These are phyloP conservation scores for Haplographium delicatum DNA, from an alignment of 495 filamentous ascomycete species.

Conservation along the genomic window DNA sequence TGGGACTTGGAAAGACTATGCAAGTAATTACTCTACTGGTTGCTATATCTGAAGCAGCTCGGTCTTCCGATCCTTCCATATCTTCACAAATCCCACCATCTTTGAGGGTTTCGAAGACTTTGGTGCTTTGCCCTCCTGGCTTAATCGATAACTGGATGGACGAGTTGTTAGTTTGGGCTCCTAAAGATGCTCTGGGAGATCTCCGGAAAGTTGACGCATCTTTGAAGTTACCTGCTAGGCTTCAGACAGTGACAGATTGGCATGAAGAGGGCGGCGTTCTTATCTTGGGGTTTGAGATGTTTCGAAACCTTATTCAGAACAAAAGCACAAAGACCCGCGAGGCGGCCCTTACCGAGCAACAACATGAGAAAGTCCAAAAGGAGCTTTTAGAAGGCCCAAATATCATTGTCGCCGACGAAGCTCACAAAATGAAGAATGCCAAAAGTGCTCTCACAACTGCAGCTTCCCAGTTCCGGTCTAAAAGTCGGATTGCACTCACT, in stretches of 20 bases:
- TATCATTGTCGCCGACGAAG: constrained; percentile 85
- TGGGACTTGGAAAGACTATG: constrained; percentile 94
- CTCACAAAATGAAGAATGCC: constrained; percentile 70
- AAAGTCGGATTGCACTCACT: constrained; percentile 76
- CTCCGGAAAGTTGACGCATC: constrained; percentile 43
- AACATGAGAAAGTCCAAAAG: constrained; percentile 35
- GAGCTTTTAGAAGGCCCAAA: constrained; percentile 56
- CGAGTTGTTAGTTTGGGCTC: constrained; percentile 67
- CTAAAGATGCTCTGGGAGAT: constrained; percentile 43
- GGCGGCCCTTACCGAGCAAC: constrained; percentile 27
- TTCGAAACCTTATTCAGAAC: constrained; percentile 35
- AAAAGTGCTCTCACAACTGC: constrained; percentile 44
- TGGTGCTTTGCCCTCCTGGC: constrained; percentile 71
- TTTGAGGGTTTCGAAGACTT: constrained; percentile 55
- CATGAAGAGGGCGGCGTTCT: constrained; percentile 62
- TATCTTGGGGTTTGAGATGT: constrained; percentile 66
- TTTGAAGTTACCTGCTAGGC: constrained; percentile 28
- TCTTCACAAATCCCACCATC: constrained; percentile 58
- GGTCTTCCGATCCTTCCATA: constrained; percentile 51
- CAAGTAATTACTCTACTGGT: constrained; percentile 78
- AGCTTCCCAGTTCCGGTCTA: constrained; percentile 54
- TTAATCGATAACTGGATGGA: constrained; percentile 80
- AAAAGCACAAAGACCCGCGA: constrained; percentile 20
- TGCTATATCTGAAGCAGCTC: constrained; percentile 61
- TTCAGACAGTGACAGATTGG: constrained; percentile 51